Base-by-base conservation (phyloP, 75 land plant species). In the Sequoiadendron giganteum region DNA sequence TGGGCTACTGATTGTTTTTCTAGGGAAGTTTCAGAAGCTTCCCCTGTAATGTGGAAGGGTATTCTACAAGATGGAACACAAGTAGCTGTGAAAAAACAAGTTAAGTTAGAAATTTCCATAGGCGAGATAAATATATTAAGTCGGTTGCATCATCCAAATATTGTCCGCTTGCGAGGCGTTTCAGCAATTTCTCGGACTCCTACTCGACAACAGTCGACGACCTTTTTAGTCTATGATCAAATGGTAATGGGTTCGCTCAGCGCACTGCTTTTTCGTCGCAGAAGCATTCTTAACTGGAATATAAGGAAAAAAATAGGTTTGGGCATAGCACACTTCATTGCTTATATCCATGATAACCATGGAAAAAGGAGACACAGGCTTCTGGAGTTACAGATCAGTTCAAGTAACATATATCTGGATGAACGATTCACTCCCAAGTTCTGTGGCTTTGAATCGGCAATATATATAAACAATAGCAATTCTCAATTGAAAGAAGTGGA, bases 181-280 rank as follows among this genome's bases (percentile, higher is more conserved):
- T 82, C 49, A 25, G 30, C 3, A 43, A 48, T 48, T 28, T 3
- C 19, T 79, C 1, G 1, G 10, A 10, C 52, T 49, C 0, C 52
- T 49, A 49, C 11, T 49, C 52, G 11, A 49, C 13, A 49, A 49
- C 52, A 49, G 11, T 40, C 1, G 0, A 28, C 10, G 10, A 25
- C 47, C 13, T 28, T 82, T 25, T 11, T 82, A 82, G 49, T 25
- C 10, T 45, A 43, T 28, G 84, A 82, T 45, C 48, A 82, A n/a
- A 82, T 82, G 84, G 84, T 28, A n/a, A 82, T 82, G 84, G 84
- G 48, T 45, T 82, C 84, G 4, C 45, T 82, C 10, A 32, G 52
- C 11, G 52, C 52, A 82, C 40, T 11, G 4, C 52, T 82, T 82
- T 82, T 82, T 28, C 6, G n/a, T 82, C n/a, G 13, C n/a, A 47